Percentiles rank a stretch among this genome's conserved stretches.
Conservation (phyloP, 148 eudicot species). For the Simmondsia chinensis region DNA sequence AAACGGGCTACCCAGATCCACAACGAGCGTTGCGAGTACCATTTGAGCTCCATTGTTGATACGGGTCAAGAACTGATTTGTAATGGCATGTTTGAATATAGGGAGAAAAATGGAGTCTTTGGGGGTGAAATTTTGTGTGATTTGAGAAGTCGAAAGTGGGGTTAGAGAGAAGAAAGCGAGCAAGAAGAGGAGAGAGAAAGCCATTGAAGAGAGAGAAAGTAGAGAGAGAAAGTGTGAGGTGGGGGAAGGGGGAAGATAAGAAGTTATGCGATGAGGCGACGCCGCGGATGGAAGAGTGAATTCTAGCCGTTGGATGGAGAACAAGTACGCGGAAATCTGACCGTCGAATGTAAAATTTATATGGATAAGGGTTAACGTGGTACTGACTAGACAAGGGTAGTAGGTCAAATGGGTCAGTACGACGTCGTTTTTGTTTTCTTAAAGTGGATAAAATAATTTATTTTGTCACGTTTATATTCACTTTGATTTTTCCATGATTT, state of each 20-base stretch:
- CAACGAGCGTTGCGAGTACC: conserved; percentile 17
- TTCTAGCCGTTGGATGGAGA: neutral
- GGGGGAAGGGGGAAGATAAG: neutral
- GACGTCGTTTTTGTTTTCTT: no score
- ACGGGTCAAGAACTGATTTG: conserved; percentile 31
- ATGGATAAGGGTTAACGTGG: no score
- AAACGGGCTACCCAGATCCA: conserved; percentile 45
- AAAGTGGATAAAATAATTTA: no score
- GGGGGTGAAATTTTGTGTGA: conserved; percentile 13
- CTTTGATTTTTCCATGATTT: no score
- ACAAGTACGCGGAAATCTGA: no score
- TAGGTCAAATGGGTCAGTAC: no score
- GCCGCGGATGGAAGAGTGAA: conserved; percentile 9
- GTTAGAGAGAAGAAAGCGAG: neutral
- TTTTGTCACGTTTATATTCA: no score
- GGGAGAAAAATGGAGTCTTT: conserved; percentile 28
- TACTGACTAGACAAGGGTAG: no score
- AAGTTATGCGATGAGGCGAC: conserved; percentile 7
- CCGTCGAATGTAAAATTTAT: no score
- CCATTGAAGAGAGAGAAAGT: neutral
- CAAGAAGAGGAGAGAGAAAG: conserved; percentile 12
- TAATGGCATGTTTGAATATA: conserved; percentile 20
- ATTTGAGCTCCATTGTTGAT: conserved; percentile 9
- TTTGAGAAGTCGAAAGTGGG: conserved; percentile 6
- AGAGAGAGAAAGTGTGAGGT: neutral